Base-by-base conservation (phyloP, 306 rosid genomes). In the Hippophae gyantsensis region DNA sequence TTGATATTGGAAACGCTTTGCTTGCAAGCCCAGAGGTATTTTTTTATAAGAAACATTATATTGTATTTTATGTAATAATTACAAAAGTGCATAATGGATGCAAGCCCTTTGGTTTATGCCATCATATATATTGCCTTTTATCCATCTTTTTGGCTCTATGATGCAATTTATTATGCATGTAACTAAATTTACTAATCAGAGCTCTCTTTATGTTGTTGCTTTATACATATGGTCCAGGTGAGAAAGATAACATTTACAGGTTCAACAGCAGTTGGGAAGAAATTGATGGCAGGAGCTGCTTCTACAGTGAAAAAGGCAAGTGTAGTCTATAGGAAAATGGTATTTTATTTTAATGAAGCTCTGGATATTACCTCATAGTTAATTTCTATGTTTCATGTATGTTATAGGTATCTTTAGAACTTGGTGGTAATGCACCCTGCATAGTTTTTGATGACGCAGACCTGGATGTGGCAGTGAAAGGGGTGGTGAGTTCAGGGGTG, bases 401-500 rank as follows among this genome's bases (percentile, higher is more conserved):
- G 67, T 46, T 74, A n/a, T 64, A 92, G 99, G 81, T 92, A 65
- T 88, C 99, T 82, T 72, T 92, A 57, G 99, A 92, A 75, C 99
- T 92, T 71, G 99, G 97, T 56, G 99, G 99, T 60, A 92, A 92
- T 79, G 97, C 97, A 10, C 97, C 99, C 45, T 88, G 97, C 87
- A 80, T 92, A 60, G 69, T 92, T 72, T 92, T 92, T 80, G 97
- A 92, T 74, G 99, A 92, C 60, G 99, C 99, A 54, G 94, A 92
- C 64, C 71, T 88, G 75, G 94, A 92, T 58, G 86, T 92, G 65
- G 95, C 99, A 49, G 81, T 92, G 44, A 92, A 92, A 76, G 99
- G 97, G 84, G 66, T 88, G 44, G 99, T 92, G 79, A 92, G 96
- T 81, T 64, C 52, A 41, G 60, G 53, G 14, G 61, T 65, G 70